phyloP scores from a whole-genome alignment of 2,329 filamentous ascomycete genomes.

The Trichoderma sp. region DNA sequence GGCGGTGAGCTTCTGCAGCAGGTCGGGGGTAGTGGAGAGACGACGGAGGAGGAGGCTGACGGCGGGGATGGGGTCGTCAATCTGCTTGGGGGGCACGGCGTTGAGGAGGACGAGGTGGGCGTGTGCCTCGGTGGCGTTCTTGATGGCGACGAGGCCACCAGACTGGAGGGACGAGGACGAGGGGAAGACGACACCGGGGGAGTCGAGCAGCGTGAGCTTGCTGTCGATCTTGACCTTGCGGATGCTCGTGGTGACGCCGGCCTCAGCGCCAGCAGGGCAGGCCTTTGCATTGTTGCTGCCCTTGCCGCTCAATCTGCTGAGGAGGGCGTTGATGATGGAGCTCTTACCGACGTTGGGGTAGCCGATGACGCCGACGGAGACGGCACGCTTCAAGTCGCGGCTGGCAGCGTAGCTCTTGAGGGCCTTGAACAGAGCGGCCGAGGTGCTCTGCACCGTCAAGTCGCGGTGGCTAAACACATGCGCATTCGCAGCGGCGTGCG shows the following conservation, averaged over 20 bases:
- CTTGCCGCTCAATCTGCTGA: slow-evolving; percentile 71
- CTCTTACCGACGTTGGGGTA: slow-evolving; percentile 97
- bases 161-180: slow-evolving; percentile 51
- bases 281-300: slow-evolving; percentile 59
- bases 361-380: slow-evolving; percentile 90
- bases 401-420: slow-evolving; percentile 85
- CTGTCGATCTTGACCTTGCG: slow-evolving; percentile 92
- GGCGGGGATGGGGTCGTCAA: slow-evolving; percentile 87
- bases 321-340: slow-evolving; percentile 91
- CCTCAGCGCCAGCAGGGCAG: slow-evolving; percentile 87
- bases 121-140: slow-evolving; percentile 70
- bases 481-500: slow-evolving; percentile 78
- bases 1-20: slow-evolving; percentile 76
- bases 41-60: slow-evolving; percentile 82
- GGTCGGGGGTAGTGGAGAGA: slow-evolving; percentile 69
- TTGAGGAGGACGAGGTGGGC: slow-evolving; percentile 87
- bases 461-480: slow-evolving; percentile 92
- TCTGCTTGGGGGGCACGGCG: slow-evolving; percentile 89
- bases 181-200: slow-evolving; percentile 92
- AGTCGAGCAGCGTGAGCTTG: slow-evolving; percentile 91
- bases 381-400: slow-evolving; percentile 82
- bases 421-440: slow-evolving; percentile 80
- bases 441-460: slow-evolving; percentile 82
- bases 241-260: slow-evolving; percentile 86
- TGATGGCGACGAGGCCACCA: slow-evolving; percentile 50